Base-by-base conservation (phyloP, 2,329 filamentous ascomycete species). In the Fusarium fracticaudum region DNA sequence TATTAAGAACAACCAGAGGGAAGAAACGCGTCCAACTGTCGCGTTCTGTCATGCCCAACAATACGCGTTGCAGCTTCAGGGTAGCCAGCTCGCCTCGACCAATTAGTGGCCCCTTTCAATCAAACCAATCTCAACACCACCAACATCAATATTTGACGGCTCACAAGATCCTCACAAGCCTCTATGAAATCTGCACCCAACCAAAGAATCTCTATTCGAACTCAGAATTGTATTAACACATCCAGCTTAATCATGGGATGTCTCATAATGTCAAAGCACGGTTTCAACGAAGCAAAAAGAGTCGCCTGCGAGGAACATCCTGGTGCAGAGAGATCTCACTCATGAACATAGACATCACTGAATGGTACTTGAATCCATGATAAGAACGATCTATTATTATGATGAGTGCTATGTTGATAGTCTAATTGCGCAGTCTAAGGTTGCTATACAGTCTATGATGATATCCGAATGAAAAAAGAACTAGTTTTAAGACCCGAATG, bases 371-470 rank as follows among this genome's bases (percentile, higher is more conserved):
- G 2, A 24, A 8, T 20, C 8, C 1, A 31, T 24, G 37, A 12
- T 40, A 15, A 33, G 22, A 31, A 51, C 12, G 22, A 40, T 38
- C 8, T 31, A 26, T 38, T 51, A 61, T 43, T 61, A 43, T n/a
- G 18, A 22, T n/a, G n/a, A 2, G 29, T 26, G 14, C 47, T 43
- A 55, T 35, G 7, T 20, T 54, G 22, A 22, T 41, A 26, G 24
- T 55, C 47, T 61, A 61, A 55, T 22, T 26, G 9, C 5, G 22
- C 29, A 61, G 37, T 55, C 59, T 61, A 61, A 24, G 29, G 29
- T 31, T 33, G 51, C 48, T 43, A 43, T 67, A 15, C 35, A 53
- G 45, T 61, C 50, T 69, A 51, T 70, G 5, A 54, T 43, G 33
- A 57, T 37, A 26, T 57, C 18, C n/a, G 51, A 37, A 51, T 17